Evolutionary conservation across 2,329 filamentous ascomycete genomes (phyloP).

Genomic region (Aspergillus terreus): DNA sequence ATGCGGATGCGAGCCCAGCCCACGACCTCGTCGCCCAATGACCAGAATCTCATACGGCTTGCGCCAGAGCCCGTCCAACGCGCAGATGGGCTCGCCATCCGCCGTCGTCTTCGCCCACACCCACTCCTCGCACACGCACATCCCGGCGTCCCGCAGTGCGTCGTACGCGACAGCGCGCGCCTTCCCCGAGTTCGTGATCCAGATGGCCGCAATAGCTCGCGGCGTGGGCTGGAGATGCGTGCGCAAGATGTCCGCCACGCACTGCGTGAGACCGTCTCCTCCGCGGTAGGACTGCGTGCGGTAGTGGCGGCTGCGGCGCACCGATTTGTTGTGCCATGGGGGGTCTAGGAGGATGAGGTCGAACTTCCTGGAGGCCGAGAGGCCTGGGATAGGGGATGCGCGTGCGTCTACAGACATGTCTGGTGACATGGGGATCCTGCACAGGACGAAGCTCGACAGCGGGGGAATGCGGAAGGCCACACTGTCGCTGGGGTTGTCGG

Average conservation of each 20-base stretch:
- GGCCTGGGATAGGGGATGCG: slow-evolving; percentile 21
- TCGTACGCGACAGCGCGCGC: slow-evolving; percentile 46
- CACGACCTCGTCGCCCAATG: slow-evolving; percentile 33
- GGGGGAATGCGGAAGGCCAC: slow-evolving; percentile 45
- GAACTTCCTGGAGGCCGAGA: slow-evolving; percentile 41
- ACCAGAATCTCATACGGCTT: slow-evolving; percentile 62
- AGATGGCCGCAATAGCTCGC: slow-evolving; percentile 49
- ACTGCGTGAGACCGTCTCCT: slow-evolving; percentile 25
- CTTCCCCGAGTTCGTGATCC: slow-evolving; percentile 59
- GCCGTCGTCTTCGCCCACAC: slow-evolving; percentile 60
- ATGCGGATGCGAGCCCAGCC: slow-evolving; percentile 4
- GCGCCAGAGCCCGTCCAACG: slow-evolving; percentile 52
- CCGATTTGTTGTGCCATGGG: slow-evolving; percentile 62
- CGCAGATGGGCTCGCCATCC: slow-evolving; percentile 50
- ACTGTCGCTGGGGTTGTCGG: background rate
- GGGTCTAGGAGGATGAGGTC: slow-evolving; percentile 60
- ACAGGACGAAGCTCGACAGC: slow-evolving; percentile 45
- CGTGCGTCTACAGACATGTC: slow-evolving; percentile 1
- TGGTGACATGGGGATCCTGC: slow-evolving; percentile 27
- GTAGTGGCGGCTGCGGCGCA: slow-evolving; percentile 51
- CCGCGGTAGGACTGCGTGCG: slow-evolving; percentile 29
- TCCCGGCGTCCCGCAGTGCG: slow-evolving; percentile 42
- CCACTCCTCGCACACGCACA: slow-evolving; percentile 58
- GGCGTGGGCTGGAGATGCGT: slow-evolving; percentile 32
- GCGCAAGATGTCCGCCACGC: slow-evolving; percentile 45